Conservation (phyloP, 495 filamentous ascomycete genomes). For the Xylaria grammica region DNA sequence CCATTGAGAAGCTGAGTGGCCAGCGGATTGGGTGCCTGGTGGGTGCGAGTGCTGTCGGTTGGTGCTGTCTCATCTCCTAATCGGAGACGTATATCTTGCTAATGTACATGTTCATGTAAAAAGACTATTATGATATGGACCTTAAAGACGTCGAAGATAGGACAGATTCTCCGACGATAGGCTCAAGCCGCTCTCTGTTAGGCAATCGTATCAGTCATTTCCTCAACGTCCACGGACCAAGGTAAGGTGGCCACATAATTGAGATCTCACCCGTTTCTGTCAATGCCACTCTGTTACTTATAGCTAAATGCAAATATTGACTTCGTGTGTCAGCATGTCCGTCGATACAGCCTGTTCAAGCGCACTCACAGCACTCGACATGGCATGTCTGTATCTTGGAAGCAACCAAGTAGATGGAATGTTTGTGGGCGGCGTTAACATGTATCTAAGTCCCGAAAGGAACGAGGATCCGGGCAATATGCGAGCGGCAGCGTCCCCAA, state of each 20-base stretch:
- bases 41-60: constrained; percentile 78
- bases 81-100: too few relatives aligned
- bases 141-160: constrained; percentile 18
- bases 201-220: constrained; percentile 29
- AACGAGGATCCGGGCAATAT: constrained; percentile 17
- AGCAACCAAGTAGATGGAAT: background rate
- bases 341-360: constrained; percentile 49
- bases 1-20: constrained; percentile 69
- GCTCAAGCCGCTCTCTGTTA: constrained; percentile 13
- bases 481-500: constrained; percentile 29
- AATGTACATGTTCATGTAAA: too few relatives aligned
- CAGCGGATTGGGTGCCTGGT: constrained; percentile 79
- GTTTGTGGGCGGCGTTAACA: constrained; percentile 20
- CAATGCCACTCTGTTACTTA: too few relatives aligned
- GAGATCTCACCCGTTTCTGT: too few relatives aligned
- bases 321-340: constrained; percentile 18
- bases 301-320: background rate
- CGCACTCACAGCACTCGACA: constrained; percentile 38
- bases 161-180: background rate
- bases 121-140: background rate
- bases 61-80: constrained; percentile 35
- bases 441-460: constrained; percentile 13
- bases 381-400: constrained; percentile 34
- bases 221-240: constrained; percentile 21
- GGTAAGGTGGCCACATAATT: background rate